Evolutionary conservation across 257 asterid genomes (phyloP).

Genomic region (Rhazya stricta): DNA sequence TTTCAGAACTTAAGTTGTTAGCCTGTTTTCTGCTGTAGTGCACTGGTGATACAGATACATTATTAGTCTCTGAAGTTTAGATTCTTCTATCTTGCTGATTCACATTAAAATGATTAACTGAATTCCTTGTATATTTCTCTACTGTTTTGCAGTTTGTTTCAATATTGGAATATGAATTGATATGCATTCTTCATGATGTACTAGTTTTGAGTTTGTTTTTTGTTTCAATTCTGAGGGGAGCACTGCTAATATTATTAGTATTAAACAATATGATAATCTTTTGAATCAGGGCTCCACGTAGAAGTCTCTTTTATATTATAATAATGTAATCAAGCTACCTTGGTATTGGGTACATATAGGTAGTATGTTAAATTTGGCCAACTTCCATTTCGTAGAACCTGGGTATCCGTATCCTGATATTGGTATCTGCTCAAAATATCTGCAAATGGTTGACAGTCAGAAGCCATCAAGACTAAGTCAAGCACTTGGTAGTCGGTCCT

Average conservation of each 20-base stretch:
- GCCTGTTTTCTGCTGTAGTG: neutral
- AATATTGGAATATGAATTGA: neutral
- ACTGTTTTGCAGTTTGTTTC: neutral
- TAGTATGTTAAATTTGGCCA: neutral
- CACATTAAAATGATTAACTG: neutral
- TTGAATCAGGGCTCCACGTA: neutral
- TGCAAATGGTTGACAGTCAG: neutral
- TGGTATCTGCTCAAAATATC: neutral
- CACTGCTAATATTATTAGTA: neutral
- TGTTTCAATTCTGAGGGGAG: neutral
- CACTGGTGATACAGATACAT: neutral
- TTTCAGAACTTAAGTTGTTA: neutral
- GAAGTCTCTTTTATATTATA: neutral
- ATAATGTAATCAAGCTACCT: neutral
- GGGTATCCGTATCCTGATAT: too few relatives aligned
- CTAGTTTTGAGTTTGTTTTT: neutral
- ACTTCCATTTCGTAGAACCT: neutral
- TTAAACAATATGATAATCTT: neutral
- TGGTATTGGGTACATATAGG: neutral
- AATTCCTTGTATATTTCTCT: neutral
- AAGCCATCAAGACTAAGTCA: neutral
- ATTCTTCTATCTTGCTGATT: neutral
- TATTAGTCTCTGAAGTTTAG: neutral
- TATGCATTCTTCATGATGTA: neutral
- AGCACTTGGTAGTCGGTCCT: neutral